A percentile compares a stretch with the other conserved stretches of the same genome.
Conservation (phyloP, 2,329 filamentous ascomycete species). For the Herpotrichia juniperi region DNA sequence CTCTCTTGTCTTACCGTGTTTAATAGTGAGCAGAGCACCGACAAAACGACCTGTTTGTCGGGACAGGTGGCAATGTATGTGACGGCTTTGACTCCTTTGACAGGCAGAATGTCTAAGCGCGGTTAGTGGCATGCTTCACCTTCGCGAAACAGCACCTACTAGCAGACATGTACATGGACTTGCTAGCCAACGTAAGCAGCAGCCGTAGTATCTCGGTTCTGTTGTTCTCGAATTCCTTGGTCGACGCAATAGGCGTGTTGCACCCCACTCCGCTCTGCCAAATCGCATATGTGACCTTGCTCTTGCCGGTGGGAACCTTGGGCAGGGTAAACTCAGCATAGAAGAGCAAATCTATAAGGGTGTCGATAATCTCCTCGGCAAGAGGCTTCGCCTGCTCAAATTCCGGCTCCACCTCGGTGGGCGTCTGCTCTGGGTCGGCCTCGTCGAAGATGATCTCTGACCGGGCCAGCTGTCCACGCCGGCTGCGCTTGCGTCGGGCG, state of each 20-base stretch:
- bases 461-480: slow-evolving; percentile 53
- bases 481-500: slow-evolving; percentile 66
- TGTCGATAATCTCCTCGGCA: slow-evolving; percentile 91
- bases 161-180: slow-evolving; percentile 91
- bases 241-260: slow-evolving; percentile 85
- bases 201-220: slow-evolving; percentile 87
- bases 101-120: slow-evolving; percentile 67
- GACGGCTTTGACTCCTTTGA: slow-evolving; percentile 80
- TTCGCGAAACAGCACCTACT: slow-evolving; percentile 51
- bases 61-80: slow-evolving; percentile 87
- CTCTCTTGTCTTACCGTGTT: slow-evolving; percentile 75
- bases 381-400: slow-evolving; percentile 85
- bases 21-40: slow-evolving; percentile 86
- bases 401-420: slow-evolving; percentile 60
- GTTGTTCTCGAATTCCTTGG: slow-evolving; percentile 91
- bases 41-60: slow-evolving; percentile 91
- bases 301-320: slow-evolving; percentile 70
- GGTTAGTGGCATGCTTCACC: slow-evolving; percentile 13
- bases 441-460: slow-evolving; percentile 86
- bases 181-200: slow-evolving; percentile 82
- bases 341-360: slow-evolving; percentile 87
- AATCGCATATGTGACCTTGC: slow-evolving; percentile 89
- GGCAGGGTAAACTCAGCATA: slow-evolving; percentile 89
- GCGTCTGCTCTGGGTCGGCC: slow-evolving; percentile 59
- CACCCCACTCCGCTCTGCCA: slow-evolving; percentile 99